Conservation (phyloP, 2,329 filamentous ascomycete genomes). For the Fusarium oxysporum region DNA sequence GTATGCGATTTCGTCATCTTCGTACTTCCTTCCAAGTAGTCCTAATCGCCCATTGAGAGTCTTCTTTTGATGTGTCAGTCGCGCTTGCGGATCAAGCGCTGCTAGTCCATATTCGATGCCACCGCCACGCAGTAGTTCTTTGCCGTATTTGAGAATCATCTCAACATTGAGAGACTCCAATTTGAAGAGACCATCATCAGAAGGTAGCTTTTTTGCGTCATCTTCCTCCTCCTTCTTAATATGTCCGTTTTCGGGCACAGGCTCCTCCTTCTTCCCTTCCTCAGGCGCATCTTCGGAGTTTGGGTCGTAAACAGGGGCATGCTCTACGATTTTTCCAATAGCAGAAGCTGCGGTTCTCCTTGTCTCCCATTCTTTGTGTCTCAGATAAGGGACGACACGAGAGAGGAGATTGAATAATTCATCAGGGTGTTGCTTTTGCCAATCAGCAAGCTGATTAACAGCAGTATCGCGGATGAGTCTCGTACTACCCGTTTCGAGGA, state of each 20-base stretch:
- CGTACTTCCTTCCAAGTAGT: slow-evolving; percentile 83
- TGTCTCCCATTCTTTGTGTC: slow-evolving; percentile 97
- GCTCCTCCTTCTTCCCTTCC: slow-evolving; percentile 55
- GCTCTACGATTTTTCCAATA: slow-evolving; percentile 91
- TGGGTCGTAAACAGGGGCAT: slow-evolving; percentile 89
- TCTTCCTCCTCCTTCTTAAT: slow-evolving; percentile 74
- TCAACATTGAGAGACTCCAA: slow-evolving; percentile 82
- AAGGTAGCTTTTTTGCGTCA: slow-evolving; percentile 56
- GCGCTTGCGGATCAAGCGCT: slow-evolving; percentile 81
- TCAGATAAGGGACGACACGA: slow-evolving; percentile 92
- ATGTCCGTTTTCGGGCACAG: slow-evolving; percentile 50
- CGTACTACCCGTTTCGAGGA: slow-evolving; percentile 97
- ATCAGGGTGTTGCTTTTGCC: slow-evolving; percentile 97
- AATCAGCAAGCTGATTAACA: slow-evolving; percentile 95
- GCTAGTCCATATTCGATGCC: slow-evolving; percentile 88
- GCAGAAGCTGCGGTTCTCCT: slow-evolving; percentile 93
- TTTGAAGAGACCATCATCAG: slow-evolving; percentile 72
- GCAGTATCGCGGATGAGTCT: slow-evolving; percentile 96
- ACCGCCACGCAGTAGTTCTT: slow-evolving; percentile 84
- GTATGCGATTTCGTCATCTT: slow-evolving; percentile 79
- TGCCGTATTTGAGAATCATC: slow-evolving; percentile 84
- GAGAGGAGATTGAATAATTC: slow-evolving; percentile 96
- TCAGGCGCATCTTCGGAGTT: slow-evolving; percentile 75
- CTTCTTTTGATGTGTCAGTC: slow-evolving; percentile 90
- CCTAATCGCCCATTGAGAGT: slow-evolving; percentile 85